Base-by-base conservation (phyloP, 2,329 filamentous ascomycete species). In the Lecanicillium sp. region DNA sequence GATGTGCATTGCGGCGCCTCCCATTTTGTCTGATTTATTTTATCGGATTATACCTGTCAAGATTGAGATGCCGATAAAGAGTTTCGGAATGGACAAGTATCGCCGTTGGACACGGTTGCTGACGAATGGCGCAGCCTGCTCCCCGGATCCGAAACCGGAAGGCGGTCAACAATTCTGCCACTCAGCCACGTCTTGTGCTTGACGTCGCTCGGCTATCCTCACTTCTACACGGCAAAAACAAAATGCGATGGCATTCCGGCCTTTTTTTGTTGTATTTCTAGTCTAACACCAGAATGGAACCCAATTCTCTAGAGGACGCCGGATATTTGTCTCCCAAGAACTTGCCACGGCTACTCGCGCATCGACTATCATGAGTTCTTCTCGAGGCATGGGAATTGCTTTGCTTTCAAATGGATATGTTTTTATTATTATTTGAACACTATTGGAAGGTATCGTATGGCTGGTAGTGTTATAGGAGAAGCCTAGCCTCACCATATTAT, bases 101-200 rank as follows among this genome's bases (percentile, higher is more conserved):
- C 29, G 19, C n/a, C 30, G 14, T 27, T 36, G 44, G 26, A 48
- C 44, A 48, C 44, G 37, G 44, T 48, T 48, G 44, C 44, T 48
- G 37, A 48, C 29, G 44, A 48, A 40, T 41, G 17, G 21, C 21
- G 17, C 19, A 37, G 33, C 46, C 24, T 38, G 9, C 6, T 14
- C 9, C 7, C 6, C 1, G 7, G 12, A 12, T n/a, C 19, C 19
- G 10, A 30, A 44, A n/a, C 1, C 4, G 39, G 46, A 14, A 49
- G 39, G 46, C 46, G 46, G 46, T 49, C 20, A 41, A 12, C 4
- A 1, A 14, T 48, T 48, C 44, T 48, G 44, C 44, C 44, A 12
- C 11, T 6, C n/a, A 2, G 14, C n/a, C 3, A 12, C n/a, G n/a
- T n/a, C n/a, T n/a, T n/a, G n/a, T n/a, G n/a, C n/a, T n/a, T n/a